Base-by-base conservation (phyloP, 2,329 filamentous ascomycete species). In the Aureobasidium pullulans region DNA sequence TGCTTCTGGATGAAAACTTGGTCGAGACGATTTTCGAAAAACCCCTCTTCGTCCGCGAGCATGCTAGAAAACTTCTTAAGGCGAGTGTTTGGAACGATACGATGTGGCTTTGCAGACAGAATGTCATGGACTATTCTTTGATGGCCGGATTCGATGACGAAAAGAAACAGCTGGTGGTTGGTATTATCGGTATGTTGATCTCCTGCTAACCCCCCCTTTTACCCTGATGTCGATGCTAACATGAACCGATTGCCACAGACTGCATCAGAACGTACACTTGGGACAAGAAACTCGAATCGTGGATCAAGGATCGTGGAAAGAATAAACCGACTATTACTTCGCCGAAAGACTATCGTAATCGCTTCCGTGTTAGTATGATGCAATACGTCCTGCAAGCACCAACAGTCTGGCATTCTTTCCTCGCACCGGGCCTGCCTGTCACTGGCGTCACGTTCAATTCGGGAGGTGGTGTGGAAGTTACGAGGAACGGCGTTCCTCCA, bases 271-370 rank as follows among this genome's bases (percentile, higher is more conserved):
- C 94, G 0, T 99, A 97, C 71, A 99, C 94, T 0, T 99, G 94
- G 91, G 94, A 99, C 77, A 99, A 99, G 80, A 96, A 96, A 71
- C 83, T 99, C n/a, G 94, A 99, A 76, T 94, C 88, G 58, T 99
- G 94, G 94, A 96, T 99, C 81, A 99, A 99, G 74, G 92, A 97
- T 70, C 88, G 93, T 40, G 94, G 95, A 68, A 86, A 86, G 73
- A 87, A 86, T 66, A 83, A 90, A 62, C 95, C 95, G 8, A 99
- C 94, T 0, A 94, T 99, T 53, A 99, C 94, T 10, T 95, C 89
- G 73, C 95, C 94, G 2, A 96, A 94, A 75, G 94, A 99, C 75
- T 99, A 99, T 73, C 95, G 96, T 74, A 92, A 89, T 66, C 85
- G 94, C 6, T 99, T 99, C 77, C 79, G 94, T 64, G 93, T 96